Base-by-base conservation (phyloP, 2,329 filamentous ascomycete genomes). In the Paramyrothecium sp. region DNA sequence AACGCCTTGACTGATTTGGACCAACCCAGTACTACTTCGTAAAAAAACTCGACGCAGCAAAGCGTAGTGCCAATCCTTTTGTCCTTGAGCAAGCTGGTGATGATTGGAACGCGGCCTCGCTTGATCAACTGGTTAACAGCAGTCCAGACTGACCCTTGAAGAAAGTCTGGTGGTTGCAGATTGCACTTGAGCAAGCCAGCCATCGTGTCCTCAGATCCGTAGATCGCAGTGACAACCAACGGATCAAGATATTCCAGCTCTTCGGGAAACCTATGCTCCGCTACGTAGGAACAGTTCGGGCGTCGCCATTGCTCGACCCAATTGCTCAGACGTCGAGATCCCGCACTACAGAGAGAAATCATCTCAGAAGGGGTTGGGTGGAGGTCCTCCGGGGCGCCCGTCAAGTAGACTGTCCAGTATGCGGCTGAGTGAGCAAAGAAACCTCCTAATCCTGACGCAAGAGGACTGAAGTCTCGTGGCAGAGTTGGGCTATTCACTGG, bases 231-330 rank as follows among this genome's bases (percentile, higher is more conserved):
- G 20, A 56, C 54, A 38, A 56, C 48, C 13, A 56, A 34, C 41
- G 33, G 33, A 38, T 38, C 33, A 8, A 38, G 33, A 38, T 10
- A 38, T 10, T 8, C 8, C 33, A 38, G 8, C 8, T 38, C 33
- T 16, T 38, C 33, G 33, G 33, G 33, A 38, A 38, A 38, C 10
- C 10, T 16, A 16, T 10, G 16, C 33, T 51, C 53, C 7, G 23
- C 3, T 16, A 23, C 13, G 12, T 23, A 52, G 20, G 48, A 30
- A 23, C 53, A 54, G 23, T 33, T 54, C 23, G 56, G 52, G 3
- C 56, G 30, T 26, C 46, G 16, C 53, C 56, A 55, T 47, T 57
- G 56, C 23, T 54, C 52, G 2, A 57, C 46, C 52, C 56, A 57
- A 38, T 57, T 57, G 17, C 33, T 21, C n/a, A 54, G 47, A n/a